Evolutionary conservation across 2,329 filamentous ascomycete species (phyloP).

Genomic region (Apiospora pterosperma): DNA sequence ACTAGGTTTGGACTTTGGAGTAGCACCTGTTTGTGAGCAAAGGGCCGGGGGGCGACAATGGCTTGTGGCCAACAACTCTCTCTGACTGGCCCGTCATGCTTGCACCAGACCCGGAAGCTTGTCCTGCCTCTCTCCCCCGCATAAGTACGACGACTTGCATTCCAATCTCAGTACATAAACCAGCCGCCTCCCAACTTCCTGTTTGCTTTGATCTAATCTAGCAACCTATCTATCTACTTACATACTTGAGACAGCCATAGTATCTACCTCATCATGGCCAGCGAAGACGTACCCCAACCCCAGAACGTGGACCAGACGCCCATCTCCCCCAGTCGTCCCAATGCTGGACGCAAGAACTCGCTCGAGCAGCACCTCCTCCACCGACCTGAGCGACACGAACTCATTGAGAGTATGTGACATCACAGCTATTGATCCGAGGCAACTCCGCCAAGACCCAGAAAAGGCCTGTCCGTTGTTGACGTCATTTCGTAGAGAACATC

Average conservation of each 20-base stretch:
- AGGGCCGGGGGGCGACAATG: neutral
- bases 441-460: neutral
- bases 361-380: conserved; percentile 70
- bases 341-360: conserved; percentile 58
- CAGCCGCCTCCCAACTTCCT: neutral
- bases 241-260: too few species aligned
- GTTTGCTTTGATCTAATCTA: neutral
- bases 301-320: conserved; percentile 51
- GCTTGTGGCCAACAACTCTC: neutral
- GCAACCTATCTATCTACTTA: neutral
- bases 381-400: conserved; percentile 70
- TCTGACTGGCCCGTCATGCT: neutral
- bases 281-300: conserved; percentile 8
- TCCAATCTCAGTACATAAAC: neutral
- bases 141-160: conserved; percentile 1
- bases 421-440: too few species aligned
- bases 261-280: neutral
- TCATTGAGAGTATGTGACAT: conserved; percentile 68
- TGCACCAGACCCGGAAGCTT: too few species aligned
- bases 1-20: neutral
- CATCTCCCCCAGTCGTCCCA: conserved; percentile 52
- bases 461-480: conserved; percentile 1
- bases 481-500: conserved; percentile 66
- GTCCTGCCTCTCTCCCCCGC: too few species aligned
- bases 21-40: neutral